Evolutionary conservation across 106 monocot species (phyloP), one percentile per base, ranked within the genome.

Genomic region (Cymbidium sinense): DNA sequence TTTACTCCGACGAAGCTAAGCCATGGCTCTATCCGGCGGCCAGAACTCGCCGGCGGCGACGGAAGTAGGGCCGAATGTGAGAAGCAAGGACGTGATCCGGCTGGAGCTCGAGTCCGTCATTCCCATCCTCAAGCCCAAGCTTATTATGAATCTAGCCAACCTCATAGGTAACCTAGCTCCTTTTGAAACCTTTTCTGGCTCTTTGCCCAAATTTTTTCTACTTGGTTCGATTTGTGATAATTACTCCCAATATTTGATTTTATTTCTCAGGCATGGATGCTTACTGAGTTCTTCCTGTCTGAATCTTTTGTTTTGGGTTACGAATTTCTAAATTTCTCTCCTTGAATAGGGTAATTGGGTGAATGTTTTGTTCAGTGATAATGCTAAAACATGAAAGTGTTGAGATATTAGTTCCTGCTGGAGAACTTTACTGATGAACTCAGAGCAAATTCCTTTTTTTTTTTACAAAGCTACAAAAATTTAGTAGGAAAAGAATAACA

Each of bases 61-160:
- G 73, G 77, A 72, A 64, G 41, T 34, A 29, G 43, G 77, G 47
- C 69, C 27, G 5, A 73, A 61, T 70, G 78, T 67, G 85, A 81
- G 71, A 78, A 71, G 67, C 41, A 95, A 90, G 82, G 95, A 95
- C 52, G 83, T 92, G 82, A 83, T 95, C 43, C 84, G 87, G 75
- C 69, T 95, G 65, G 87, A 92, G 84, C 72, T 85, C 37, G 95
- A 95, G 70, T 90, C 90, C 30, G 95, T 95, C 36, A 88, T 95
- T 61, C 92, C 95, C 43, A 81, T 95, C 78, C 76, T 95, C 27
- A 95, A 95, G 79, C 95, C 95, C 54, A 95, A 90, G 79, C 86
- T 95, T 70, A 77, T 90, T 78, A 88, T 92, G 88, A 84, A 88
- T 75, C 88, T 95, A 30, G 90, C 90, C 4, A 78, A 88, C 64